Base-by-base conservation (phyloP, 768 basidiomycete genomes). In the Termitomyces sp. region DNA sequence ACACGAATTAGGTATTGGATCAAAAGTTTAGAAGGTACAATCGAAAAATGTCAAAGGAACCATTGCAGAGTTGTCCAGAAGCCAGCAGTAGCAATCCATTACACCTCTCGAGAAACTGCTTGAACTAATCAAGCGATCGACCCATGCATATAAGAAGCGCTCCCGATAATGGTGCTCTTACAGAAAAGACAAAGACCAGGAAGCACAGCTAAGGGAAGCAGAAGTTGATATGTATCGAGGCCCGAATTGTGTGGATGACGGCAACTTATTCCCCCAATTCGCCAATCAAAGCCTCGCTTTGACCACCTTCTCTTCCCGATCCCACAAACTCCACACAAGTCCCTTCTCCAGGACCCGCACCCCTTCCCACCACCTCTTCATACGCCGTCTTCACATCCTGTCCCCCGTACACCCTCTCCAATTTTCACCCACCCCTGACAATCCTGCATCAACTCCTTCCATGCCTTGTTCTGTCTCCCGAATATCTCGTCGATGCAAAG, bases 321-420 rank as follows among this genome's bases (percentile, higher is more conserved):
- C 78, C 85, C 86, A 88, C 64, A 88, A 60, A 60, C 83, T 85
- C 83, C 86, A 87, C 46, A 87, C 71, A 42, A 77, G 71, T 2
- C 84, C 86, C 46, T 70, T 74, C 34, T 80, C n/a, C 75, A 8
- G 85, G 80, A n/a, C 72, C 74, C 40, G 85, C 61, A 0, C 82
- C 81, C 8, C 66, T 65, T 51, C 66, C 70, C 17, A 72, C 70
- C 38, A 83, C 70, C 30, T 68, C 65, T 45, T 73, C 71, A 58
- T 85, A 88, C 14, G 75, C 78, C 35, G 60, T 58, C 63, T 74
- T 73, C 24, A 87, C 84, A 11, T 62, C 69, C 21, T 73, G 64
- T 2, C 71, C 73, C 2, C 84, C 83, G 60, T 63, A 72, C 8
- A 78, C 71, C 30, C 75, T 71, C 57, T 79, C 76, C 45, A n/a